These are phyloP conservation scores for Leersia perrieri DNA, from an alignment of 176 grass and related monocot genomes.

Conservation along the genomic window DNA sequence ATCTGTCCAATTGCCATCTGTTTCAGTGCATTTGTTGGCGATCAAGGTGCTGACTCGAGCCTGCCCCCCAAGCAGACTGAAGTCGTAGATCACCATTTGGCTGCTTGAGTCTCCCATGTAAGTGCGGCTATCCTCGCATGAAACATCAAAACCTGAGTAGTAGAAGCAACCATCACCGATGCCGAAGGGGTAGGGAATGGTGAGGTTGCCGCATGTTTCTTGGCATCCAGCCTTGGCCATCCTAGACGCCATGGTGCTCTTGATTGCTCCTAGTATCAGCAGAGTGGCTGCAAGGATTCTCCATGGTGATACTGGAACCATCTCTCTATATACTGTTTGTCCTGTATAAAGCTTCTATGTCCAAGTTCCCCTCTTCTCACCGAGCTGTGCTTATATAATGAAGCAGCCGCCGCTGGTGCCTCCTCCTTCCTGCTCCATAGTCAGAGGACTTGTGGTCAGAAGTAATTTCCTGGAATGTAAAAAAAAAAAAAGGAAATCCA, in stretches of 20 bases:
- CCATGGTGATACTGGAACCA: too few species aligned
- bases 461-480: too few species aligned
- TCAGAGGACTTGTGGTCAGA: too few species aligned
- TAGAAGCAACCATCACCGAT: conserved; percentile 37
- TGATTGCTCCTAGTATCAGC: conserved; percentile 24
- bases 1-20: too few species aligned
- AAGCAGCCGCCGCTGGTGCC: too few species aligned
- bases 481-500: too few species aligned
- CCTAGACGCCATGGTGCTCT: conserved; percentile 7
- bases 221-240: conserved; percentile 30
- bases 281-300: conserved; percentile 15
- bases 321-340: not conserved
- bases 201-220: conserved; percentile 28
- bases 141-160: conserved; percentile 15
- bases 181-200: conserved; percentile 44
- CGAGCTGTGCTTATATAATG: conserved; percentile 20
- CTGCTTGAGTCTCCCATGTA: conserved; percentile 28
- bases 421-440: too few species aligned
- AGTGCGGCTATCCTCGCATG: conserved; percentile 16
- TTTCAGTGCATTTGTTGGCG: conserved; percentile 20
- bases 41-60: not conserved
- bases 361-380: not conserved
- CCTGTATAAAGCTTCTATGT: not conserved
- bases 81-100: conserved; percentile 6
- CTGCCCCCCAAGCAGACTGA: conserved; percentile 22